A percentile compares a stretch with the other conserved stretches of the same genome.
These are phyloP conservation scores for Thelonectria blattea DNA, from an alignment of 2,329 filamentous ascomycete species.

Conservation along the genomic window DNA sequence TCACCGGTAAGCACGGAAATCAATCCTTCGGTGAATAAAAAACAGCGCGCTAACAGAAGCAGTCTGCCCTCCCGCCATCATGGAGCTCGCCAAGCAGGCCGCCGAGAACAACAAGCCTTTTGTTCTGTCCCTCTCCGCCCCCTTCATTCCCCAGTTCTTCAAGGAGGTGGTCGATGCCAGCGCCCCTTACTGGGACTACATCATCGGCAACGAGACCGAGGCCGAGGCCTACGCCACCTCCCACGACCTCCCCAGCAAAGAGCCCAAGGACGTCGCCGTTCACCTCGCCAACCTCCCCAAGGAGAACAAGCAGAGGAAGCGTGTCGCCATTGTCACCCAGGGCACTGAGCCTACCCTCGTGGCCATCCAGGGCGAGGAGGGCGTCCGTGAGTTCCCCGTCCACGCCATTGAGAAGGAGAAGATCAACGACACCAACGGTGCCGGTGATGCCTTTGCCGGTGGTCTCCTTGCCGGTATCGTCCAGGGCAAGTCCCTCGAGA, in stretches of 20 bases:
- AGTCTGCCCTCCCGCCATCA: slow-evolving; percentile 89
- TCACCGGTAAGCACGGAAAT: slow-evolving; percentile 66
- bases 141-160: slow-evolving; percentile 98
- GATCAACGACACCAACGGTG: slow-evolving; percentile 97
- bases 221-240: slow-evolving; percentile 85
- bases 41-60: slow-evolving; percentile 17
- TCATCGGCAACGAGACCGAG: slow-evolving; percentile 97
- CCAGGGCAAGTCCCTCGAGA: slow-evolving; percentile 79
- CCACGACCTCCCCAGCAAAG: slow-evolving; percentile 75
- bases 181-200: slow-evolving; percentile 90
- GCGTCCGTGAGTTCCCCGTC: slow-evolving; percentile 79
- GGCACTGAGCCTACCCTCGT: slow-evolving; percentile 90
- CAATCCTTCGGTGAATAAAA: not conserved
- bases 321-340: slow-evolving; percentile 92
- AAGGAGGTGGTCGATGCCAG: slow-evolving; percentile 90
- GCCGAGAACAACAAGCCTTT: slow-evolving; percentile 89
- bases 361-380: slow-evolving; percentile 73
- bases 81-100: slow-evolving; percentile 89
- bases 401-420: slow-evolving; percentile 76
- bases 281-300: slow-evolving; percentile 88
- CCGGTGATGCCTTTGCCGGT: slow-evolving; percentile 95
- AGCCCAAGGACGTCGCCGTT: slow-evolving; percentile 85
- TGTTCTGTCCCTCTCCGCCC: slow-evolving; percentile 89
- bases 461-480: slow-evolving; percentile 91
- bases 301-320: slow-evolving; percentile 83